A percentile compares a stretch with the other conserved stretches of the same genome.
phyloP scores from a whole-genome alignment of 805 yeast species.

The Pichia pseudocactophila region DNA sequence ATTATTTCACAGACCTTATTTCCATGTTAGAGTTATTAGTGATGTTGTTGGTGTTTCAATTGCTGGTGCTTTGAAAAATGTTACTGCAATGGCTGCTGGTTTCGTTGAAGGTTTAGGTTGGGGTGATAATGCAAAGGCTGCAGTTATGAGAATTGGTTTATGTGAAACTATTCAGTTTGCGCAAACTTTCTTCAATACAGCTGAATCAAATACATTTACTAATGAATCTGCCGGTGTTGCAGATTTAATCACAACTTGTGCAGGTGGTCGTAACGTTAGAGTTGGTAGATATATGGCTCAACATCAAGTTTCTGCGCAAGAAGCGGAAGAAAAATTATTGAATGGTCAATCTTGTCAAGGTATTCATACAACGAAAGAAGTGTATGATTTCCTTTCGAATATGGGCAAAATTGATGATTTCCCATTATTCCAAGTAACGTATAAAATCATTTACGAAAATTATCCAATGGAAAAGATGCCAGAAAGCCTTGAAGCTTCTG shows the following conservation, averaged over 20 bases:
- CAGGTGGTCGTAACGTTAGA: constrained; percentile 94
- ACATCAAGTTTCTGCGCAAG: constrained; percentile 66
- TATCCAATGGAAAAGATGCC: constrained; percentile 73
- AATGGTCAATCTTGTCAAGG: constrained; percentile 98
- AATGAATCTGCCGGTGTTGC: constrained; percentile 97
- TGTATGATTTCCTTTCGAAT: constrained; percentile 65
- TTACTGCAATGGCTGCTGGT: constrained; percentile 94
- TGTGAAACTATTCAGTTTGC: constrained; percentile 87
- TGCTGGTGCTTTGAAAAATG: constrained; percentile 95
- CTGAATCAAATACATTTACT: constrained; percentile 72
- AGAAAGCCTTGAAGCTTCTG: constrained; percentile 43
- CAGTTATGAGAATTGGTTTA: constrained; percentile 92
- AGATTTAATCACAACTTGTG: constrained; percentile 93
- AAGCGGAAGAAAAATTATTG: constrained; percentile 75
- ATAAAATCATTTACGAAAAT: constrained; percentile 70
- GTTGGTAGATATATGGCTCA: constrained; percentile 83
- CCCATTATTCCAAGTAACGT: constrained; percentile 76
- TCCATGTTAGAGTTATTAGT: constrained; percentile 87
- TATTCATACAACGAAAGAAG: constrained; percentile 82
- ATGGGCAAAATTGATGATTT: constrained; percentile 52
- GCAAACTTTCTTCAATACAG: constrained; percentile 66
- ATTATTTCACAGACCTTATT: constrained; percentile 93
- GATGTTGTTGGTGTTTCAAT: constrained; percentile 95
- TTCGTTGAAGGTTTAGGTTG: constrained; percentile 96
- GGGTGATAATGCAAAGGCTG: constrained; percentile 99